Conservation (phyloP, 495 filamentous ascomycete genomes). For the Tricharina praecox region DNA sequence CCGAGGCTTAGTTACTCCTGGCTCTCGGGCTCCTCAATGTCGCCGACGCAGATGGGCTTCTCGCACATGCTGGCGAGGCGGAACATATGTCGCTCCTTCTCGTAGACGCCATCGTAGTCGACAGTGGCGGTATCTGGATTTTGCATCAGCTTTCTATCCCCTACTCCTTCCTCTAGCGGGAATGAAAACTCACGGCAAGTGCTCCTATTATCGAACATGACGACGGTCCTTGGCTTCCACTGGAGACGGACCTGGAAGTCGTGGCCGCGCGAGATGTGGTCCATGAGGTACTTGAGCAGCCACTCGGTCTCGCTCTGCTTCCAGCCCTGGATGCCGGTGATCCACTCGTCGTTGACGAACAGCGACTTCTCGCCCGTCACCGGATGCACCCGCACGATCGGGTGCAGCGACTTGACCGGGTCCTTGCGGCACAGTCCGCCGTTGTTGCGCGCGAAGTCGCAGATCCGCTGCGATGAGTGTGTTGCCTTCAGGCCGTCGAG, state of each 20-base stretch:
- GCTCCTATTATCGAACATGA: constrained; percentile 80
- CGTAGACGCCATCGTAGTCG: constrained; percentile 25
- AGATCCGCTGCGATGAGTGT: constrained; percentile 61
- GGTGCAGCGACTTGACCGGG: constrained; percentile 54
- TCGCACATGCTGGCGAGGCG: constrained; percentile 26
- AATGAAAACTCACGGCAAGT: constrained; percentile 40
- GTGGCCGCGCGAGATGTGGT: constrained; percentile 63
- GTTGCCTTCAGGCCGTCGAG: constrained; percentile 62
- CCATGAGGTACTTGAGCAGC: constrained; percentile 75
- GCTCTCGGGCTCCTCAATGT: too few relatives aligned
- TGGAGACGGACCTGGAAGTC: constrained; percentile 82
- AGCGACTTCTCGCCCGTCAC: constrained; percentile 72
- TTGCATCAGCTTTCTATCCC: constrained; percentile 5
- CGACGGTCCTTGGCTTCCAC: constrained; percentile 67
- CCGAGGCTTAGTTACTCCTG: too few relatives aligned
- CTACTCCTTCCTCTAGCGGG: constrained; percentile 1
- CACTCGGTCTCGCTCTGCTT: constrained; percentile 64
- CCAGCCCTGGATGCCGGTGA: constrained; percentile 40
- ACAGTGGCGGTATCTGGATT: constrained; percentile 26
- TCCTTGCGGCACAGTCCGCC: constrained; percentile 52
- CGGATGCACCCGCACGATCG: constrained; percentile 65
- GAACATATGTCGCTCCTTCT: constrained; percentile 26
- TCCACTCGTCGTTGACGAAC: constrained; percentile 73
- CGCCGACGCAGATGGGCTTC: constrained; percentile 22
- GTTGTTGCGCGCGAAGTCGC: constrained; percentile 35